Conservation (phyloP, 169 alveolate species). For the Plasmodium coatneyi region DNA sequence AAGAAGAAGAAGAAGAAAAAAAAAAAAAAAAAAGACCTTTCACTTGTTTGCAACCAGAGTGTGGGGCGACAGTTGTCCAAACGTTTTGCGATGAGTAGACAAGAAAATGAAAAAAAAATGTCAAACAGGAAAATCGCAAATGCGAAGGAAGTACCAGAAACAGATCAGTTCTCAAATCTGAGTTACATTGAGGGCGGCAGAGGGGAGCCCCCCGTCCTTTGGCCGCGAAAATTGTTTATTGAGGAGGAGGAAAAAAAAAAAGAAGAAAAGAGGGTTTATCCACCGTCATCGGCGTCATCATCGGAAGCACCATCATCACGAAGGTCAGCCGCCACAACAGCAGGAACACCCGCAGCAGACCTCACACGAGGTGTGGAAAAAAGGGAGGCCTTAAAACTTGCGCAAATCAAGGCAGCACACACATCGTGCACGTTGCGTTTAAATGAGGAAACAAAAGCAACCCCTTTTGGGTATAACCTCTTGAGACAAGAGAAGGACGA, state of each 20-base stretch:
- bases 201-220: background rate
- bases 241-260: background rate
- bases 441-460: background rate
- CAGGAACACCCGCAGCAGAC: background rate
- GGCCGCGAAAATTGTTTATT: background rate
- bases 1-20: background rate
- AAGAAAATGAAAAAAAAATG: background rate
- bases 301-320: background rate
- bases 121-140: background rate
- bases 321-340: background rate
- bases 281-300: background rate
- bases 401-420: background rate
- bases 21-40: conserved; percentile 28
- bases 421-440: background rate
- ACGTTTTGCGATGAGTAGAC: background rate
- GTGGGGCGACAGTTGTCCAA: background rate
- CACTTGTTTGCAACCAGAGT: background rate
- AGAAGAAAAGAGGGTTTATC: background rate
- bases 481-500: background rate
- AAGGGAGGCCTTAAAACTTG: background rate
- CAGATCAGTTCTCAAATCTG: conserved; percentile 17
- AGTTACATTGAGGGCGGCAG: background rate
- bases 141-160: background rate
- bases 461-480: background rate
- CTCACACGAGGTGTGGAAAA: background rate